These are phyloP conservation scores for Isabelozyma gotoi DNA, from an alignment of 805 yeast genomes.

Conservation along the genomic window DNA sequence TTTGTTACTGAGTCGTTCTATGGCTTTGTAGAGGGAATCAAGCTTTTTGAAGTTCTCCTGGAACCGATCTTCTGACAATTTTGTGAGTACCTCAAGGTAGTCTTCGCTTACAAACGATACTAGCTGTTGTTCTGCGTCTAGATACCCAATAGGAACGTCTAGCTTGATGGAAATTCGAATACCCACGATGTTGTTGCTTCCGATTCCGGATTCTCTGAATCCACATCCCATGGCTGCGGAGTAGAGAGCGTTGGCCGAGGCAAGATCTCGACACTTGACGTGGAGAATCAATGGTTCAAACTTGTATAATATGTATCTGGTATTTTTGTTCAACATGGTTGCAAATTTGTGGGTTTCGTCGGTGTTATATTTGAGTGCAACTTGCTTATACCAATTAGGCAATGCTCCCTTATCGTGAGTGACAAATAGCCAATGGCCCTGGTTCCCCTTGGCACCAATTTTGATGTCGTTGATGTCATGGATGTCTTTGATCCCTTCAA, in stretches of 20 bases:
- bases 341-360: slow-evolving; percentile 3
- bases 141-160: slow-evolving; percentile 74
- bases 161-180: slow-evolving; percentile 70
- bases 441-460: slow-evolving; percentile 82
- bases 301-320: slow-evolving; percentile 67
- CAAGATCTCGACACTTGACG: slow-evolving; percentile 68
- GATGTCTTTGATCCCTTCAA: slow-evolving; percentile 63
- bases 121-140: slow-evolving; percentile 29
- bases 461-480: slow-evolving; percentile 19
- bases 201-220: slow-evolving; percentile 84
- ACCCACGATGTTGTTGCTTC: slow-evolving; percentile 75
- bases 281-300: slow-evolving; percentile 86
- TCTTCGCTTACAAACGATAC: slow-evolving; percentile 48
- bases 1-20: slow-evolving; percentile 27
- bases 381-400: slow-evolving; percentile 45
- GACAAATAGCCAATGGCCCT: slow-evolving; percentile 82
- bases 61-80: slow-evolving; percentile 61
- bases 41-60: slow-evolving; percentile 62
- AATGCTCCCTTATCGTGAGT: slow-evolving; percentile 60
- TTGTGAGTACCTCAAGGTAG: slow-evolving; percentile 53
- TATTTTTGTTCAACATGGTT: slow-evolving; percentile 10
- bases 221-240: slow-evolving; percentile 81
- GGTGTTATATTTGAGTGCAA: slow-evolving; percentile 16
- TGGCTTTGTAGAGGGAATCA: slow-evolving; percentile 43
- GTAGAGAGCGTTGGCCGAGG: slow-evolving; percentile 60